These are phyloP conservation scores for Talaromyces funiculosus DNA, from an alignment of 2,329 filamentous ascomycete species.

Conservation along the genomic window DNA sequence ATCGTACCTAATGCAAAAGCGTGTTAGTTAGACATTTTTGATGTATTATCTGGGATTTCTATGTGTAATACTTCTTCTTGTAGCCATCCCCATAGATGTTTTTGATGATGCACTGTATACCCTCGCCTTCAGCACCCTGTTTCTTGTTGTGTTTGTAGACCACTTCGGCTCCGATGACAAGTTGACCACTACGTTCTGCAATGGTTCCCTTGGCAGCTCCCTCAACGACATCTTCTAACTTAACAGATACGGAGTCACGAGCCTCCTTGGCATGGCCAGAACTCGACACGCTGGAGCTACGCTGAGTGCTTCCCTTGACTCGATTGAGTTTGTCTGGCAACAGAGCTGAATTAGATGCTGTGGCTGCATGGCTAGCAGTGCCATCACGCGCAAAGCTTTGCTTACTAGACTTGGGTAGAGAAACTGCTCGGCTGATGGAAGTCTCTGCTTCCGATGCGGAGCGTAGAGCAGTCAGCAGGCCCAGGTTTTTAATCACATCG, in stretches of 20 bases:
- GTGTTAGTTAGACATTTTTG: not conserved
- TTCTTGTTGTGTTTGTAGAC: slow-evolving; percentile 49
- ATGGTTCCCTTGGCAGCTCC: slow-evolving; percentile 38
- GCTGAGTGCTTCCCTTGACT: slow-evolving; percentile 36
- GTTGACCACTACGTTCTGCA: slow-evolving; percentile 40
- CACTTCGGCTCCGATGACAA: slow-evolving; percentile 45
- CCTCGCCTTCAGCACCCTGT: slow-evolving; percentile 47
- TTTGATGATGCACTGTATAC: slow-evolving; percentile 72
- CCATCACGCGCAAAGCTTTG: slow-evolving; percentile 42
- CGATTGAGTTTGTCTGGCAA: slow-evolving; percentile 39
- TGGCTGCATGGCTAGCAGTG: slow-evolving; percentile 41
- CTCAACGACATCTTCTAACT: slow-evolving; percentile 40
- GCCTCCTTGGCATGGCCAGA: slow-evolving; percentile 33
- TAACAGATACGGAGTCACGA: slow-evolving; percentile 33
- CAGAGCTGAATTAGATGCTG: slow-evolving; percentile 33
- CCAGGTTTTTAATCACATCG: slow-evolving; percentile 47
- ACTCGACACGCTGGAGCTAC: slow-evolving; percentile 41
- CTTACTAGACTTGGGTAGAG: slow-evolving; percentile 42
- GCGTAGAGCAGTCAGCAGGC: slow-evolving; percentile 45
- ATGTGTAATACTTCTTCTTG: slow-evolving; percentile 54
- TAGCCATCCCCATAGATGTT: slow-evolving; percentile 65
- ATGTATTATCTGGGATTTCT: not conserved
- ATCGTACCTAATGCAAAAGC: slow-evolving; percentile 54
- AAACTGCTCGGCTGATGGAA: slow-evolving; percentile 31
- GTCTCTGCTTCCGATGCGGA: slow-evolving; percentile 44